A percentile compares a stretch with the other conserved stretches of the same genome.
Conservation (phyloP, 495 filamentous ascomycete species). For the Talaromyces ruber region DNA sequence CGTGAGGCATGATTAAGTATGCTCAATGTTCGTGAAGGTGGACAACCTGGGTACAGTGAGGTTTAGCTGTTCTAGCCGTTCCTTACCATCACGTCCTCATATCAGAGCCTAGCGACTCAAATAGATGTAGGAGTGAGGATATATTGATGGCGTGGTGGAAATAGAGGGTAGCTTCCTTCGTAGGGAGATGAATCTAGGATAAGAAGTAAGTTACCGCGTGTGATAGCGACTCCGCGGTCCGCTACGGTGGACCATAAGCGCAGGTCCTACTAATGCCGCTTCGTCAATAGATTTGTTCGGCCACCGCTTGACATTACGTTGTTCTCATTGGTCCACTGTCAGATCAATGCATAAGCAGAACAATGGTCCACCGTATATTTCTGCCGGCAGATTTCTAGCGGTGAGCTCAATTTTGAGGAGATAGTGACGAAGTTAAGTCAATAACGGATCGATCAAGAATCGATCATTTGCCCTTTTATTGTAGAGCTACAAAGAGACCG, state of each 20-base stretch:
- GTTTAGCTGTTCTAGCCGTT: background rate
- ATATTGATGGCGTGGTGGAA: background rate
- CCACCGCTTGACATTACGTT: background rate
- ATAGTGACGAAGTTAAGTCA: background rate
- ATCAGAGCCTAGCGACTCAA: background rate
- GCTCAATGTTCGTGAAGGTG: background rate
- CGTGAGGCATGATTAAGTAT: constrained; percentile 37
- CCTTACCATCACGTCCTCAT: background rate
- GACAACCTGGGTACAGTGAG: background rate
- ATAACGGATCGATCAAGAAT: background rate
- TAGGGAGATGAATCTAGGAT: background rate
- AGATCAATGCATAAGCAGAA: background rate
- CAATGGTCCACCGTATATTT: background rate
- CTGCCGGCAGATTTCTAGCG: background rate
- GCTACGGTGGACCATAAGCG: background rate
- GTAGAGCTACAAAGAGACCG: background rate
- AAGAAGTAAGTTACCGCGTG: background rate
- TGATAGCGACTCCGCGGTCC: background rate
- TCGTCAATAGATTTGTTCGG: background rate
- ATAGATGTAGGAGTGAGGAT: background rate
- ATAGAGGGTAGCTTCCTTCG: background rate
- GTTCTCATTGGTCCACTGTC: background rate
- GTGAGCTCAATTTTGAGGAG: background rate
- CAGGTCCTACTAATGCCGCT: background rate
- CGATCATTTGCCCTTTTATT: background rate